Evolutionary conservation across 805 yeast species (phyloP).

Genomic region (Ogataea ganodermae): DNA sequence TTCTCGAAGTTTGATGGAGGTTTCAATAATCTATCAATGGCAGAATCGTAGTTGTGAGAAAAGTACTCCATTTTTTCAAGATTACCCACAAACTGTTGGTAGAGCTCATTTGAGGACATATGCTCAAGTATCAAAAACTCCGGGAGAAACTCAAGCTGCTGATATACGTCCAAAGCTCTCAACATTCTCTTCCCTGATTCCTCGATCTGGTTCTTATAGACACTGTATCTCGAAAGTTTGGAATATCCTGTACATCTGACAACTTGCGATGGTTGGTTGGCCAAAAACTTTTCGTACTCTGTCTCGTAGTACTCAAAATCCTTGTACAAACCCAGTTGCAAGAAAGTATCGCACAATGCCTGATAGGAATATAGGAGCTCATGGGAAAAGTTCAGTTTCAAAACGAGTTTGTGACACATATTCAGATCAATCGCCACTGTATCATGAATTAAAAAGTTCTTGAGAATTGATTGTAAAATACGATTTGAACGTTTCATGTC

Average conservation of each 20-base stretch:
- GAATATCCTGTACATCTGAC: conserved; percentile 24
- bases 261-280: conserved; percentile 31
- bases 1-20: not conserved
- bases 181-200: conserved; percentile 4
- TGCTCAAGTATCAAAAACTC: conserved; percentile 6
- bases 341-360: conserved; percentile 40
- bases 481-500: conserved; percentile 53
- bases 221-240: conserved; percentile 26
- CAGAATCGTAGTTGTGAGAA: not conserved
- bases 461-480: conserved; percentile 53
- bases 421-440: conserved; percentile 20
- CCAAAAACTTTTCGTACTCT: conserved; percentile 48
- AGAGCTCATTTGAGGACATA: conserved; percentile 7
- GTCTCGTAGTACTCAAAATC: conserved; percentile 56
- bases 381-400: conserved; percentile 42
- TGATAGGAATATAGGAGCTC: conserved; percentile 38
- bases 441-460: conserved; percentile 35
- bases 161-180: conserved; percentile 2
- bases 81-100: conserved; percentile 10
- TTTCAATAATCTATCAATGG: not conserved
- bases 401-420: conserved; percentile 21
- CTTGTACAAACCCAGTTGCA: conserved; percentile 55
- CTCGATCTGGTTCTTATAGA: conserved; percentile 17
- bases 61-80: not conserved
- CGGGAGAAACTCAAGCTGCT: conserved; percentile 12